A percentile compares a stretch with the other conserved stretches of the same genome.
Evolutionary conservation across 2,329 filamentous ascomycete genomes (phyloP).

Genomic region (Mycosphaerella sp.): DNA sequence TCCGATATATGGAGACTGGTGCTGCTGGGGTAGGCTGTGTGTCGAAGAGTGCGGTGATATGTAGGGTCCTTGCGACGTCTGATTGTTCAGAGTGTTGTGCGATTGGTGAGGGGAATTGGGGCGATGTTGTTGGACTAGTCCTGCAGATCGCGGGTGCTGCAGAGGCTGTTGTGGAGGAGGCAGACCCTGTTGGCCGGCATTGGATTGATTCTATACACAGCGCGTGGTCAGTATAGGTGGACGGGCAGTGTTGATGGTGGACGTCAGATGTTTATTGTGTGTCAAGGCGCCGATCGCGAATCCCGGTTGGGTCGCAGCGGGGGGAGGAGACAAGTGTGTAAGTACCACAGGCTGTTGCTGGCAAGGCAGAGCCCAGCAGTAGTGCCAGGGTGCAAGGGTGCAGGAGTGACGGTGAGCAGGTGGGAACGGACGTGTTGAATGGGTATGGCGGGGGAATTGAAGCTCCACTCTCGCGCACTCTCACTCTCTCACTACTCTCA

Average conservation of each 20-base stretch:
- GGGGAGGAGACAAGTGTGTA: constrained; percentile 3
- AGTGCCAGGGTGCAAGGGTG: constrained; percentile 14
- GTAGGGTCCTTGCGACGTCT: constrained; percentile 54
- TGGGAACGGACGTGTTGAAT: constrained; percentile 6
- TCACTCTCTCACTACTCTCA: too few species aligned
- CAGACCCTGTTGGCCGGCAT: constrained; percentile 56
- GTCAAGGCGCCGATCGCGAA: constrained; percentile 18
- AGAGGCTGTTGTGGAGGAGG: constrained; percentile 55
- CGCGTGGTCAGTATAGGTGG: constrained; percentile 19
- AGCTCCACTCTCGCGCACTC: constrained; percentile 6
- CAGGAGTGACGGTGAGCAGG: constrained; percentile 6
- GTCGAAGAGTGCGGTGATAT: constrained; percentile 61
- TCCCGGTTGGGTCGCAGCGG: constrained; percentile 13
- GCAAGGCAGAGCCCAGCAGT: constrained; percentile 6
- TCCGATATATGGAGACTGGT: constrained; percentile 60
- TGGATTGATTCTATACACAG: constrained; percentile 27
- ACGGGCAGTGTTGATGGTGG: constrained; percentile 11
- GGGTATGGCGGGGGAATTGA: constrained; percentile 11
- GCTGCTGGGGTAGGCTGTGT: constrained; percentile 46
- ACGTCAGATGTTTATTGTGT: constrained; percentile 18
- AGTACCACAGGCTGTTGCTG: constrained; percentile 7
- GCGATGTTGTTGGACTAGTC: constrained; percentile 67
- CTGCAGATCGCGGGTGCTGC: constrained; percentile 65
- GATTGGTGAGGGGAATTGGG: constrained; percentile 57
- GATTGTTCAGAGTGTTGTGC: constrained; percentile 50